These are phyloP conservation scores for Arbutus unedo DNA, from an alignment of 148 eudicot genomes.

Conservation along the genomic window DNA sequence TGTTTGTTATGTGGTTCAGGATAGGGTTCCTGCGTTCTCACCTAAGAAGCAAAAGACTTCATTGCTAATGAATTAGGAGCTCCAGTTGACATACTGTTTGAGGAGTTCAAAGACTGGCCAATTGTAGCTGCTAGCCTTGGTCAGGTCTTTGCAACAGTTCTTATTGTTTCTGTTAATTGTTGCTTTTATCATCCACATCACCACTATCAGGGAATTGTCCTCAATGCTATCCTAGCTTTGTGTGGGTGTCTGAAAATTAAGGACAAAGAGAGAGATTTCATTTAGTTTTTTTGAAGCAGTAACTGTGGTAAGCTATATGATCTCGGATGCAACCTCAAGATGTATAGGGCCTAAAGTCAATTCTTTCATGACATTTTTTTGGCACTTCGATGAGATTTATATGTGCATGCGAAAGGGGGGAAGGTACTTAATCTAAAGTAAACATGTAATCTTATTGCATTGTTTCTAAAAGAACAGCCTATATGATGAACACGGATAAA, in stretches of 20 bases:
- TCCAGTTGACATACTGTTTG: constrained; percentile 66
- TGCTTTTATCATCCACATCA: background rate
- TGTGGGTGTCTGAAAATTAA: too few relatives aligned
- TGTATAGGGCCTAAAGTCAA: background rate
- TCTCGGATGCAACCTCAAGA: background rate
- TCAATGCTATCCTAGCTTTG: too few relatives aligned
- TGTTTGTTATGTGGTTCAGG: constrained; percentile 48
- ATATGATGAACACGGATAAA: background rate
- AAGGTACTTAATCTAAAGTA: background rate
- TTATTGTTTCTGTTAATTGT: background rate
- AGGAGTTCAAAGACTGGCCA: constrained; percentile 88
- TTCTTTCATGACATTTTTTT: background rate
- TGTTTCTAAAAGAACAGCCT: background rate
- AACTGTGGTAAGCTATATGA: background rate
- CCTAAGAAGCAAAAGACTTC: constrained; percentile 68
- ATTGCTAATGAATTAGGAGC: constrained; percentile 80
- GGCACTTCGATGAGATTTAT: background rate
- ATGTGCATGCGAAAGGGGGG: background rate
- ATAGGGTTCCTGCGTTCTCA: constrained; percentile 95
- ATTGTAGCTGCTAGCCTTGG: constrained; percentile 99
- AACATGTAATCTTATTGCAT: background rate
- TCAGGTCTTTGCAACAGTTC: constrained; percentile 58
- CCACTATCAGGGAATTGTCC: background rate
- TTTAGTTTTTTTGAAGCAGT: background rate
- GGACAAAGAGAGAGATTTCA: background rate